Evolutionary conservation across 169 alveolate genomes (phyloP).

Genomic region (Pseudocohnilembus persalinus): DNA sequence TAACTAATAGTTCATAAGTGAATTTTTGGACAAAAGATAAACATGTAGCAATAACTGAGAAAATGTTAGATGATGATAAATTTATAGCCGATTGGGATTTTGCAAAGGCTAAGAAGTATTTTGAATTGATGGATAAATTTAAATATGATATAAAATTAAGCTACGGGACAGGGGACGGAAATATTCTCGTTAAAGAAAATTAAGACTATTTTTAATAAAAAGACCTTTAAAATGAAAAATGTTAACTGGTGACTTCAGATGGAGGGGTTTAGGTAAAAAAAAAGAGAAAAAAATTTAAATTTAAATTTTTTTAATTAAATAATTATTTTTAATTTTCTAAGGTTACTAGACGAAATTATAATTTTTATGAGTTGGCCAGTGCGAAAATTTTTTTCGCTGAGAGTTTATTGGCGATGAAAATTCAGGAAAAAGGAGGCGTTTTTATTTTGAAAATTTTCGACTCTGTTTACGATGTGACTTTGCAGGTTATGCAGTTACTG

Average conservation of each 20-base stretch:
- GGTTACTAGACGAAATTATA: background rate
- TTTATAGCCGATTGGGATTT: background rate
- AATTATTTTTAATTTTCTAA: no score
- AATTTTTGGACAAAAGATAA: background rate
- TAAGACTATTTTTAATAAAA: no score
- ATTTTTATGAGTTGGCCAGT: background rate
- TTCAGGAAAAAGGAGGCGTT: background rate
- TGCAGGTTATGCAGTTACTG: background rate
- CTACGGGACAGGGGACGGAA: background rate
- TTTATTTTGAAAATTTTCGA: background rate
- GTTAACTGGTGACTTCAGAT: background rate
- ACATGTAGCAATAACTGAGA: background rate
- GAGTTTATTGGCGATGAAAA: background rate
- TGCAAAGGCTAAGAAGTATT: background rate
- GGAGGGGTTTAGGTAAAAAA: background rate
- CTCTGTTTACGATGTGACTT: background rate
- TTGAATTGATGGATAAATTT: background rate
- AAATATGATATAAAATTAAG: background rate
- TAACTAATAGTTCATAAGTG: background rate
- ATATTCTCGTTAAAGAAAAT: background rate
- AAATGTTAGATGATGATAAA: background rate
- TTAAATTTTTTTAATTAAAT: no score
- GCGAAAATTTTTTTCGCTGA: background rate
- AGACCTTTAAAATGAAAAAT: no score
- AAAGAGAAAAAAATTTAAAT: no score